A percentile compares a stretch with the other conserved stretches of the same genome.
Evolutionary conservation across 2,329 filamentous ascomycete species (phyloP).

Genomic region (Pseudogymnoascus sp.): DNA sequence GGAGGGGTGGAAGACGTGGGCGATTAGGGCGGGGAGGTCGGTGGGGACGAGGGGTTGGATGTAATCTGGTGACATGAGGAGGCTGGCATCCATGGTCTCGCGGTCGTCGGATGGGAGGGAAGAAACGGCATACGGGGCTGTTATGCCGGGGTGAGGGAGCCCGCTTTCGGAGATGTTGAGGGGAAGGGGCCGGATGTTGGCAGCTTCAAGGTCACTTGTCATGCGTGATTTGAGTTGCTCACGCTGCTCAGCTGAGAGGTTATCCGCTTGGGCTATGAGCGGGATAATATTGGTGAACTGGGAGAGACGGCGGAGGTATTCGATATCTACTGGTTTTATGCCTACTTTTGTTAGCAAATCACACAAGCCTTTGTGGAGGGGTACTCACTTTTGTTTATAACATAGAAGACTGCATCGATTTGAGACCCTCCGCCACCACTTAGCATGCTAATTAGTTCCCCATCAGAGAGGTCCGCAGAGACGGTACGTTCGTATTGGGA

Average conservation of each 20-base stretch:
- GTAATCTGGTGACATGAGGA: slow-evolving; percentile 89
- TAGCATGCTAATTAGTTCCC: slow-evolving; percentile 67
- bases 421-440: slow-evolving; percentile 75
- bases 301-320: slow-evolving; percentile 62
- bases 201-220: slow-evolving; percentile 44
- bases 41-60: slow-evolving; percentile 70
- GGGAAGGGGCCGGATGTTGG: slow-evolving; percentile 56
- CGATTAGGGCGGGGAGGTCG: slow-evolving; percentile 63
- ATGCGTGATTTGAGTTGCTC: slow-evolving; percentile 52
- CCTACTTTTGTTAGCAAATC: slow-evolving; percentile 24
- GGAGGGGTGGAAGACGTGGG: slow-evolving; percentile 66
- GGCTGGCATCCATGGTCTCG: slow-evolving; percentile 83
- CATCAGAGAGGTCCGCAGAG: slow-evolving; percentile 55
- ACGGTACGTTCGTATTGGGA: slow-evolving; percentile 56
- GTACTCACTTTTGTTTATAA: slow-evolving; percentile 61
- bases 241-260: slow-evolving; percentile 50
- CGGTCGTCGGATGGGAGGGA: slow-evolving; percentile 62
- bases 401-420: slow-evolving; percentile 78
- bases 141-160: slow-evolving; percentile 22
- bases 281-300: slow-evolving; percentile 77
- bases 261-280: slow-evolving; percentile 69
- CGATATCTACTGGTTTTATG: slow-evolving; percentile 56
- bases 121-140: slow-evolving; percentile 63
- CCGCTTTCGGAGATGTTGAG: slow-evolving; percentile 41
- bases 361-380: neutral